Evolutionary conservation across 2,329 filamentous ascomycete genomes (phyloP), one percentile per base, ranked within the genome.

Genomic region (Penicillium digitatum): DNA sequence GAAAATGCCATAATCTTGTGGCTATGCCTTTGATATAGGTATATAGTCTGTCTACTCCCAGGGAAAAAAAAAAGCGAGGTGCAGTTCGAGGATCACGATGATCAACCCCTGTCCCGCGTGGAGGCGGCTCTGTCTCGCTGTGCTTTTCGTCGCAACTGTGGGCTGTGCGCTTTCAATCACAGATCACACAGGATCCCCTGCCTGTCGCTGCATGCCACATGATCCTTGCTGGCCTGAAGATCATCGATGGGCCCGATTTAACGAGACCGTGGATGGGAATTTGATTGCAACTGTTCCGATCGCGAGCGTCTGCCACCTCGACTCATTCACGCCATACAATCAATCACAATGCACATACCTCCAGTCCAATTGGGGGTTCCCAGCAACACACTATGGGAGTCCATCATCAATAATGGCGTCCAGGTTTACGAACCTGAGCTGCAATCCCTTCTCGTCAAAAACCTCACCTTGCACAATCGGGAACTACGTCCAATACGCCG

Each of bases 211-310:
- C 38, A 44, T 57, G 20, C 57, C 54, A 2, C 47, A 56, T n/a
- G 57, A 60, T n/a, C 14, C 48, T 1, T 60, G 57, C 14, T 60
- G 57, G 57, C 57, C 57, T 4, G n/a, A 29, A 3, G 20, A 32
- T 2, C 2, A 31, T 3, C 24, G 14, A 10, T 60, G 57, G 55
- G 26, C 46, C 3, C n/a, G 14, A 1, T 58, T 60, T 32, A 60
- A 60, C 27, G 27, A 42, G 14, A 55, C 55, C 2, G 49, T 60
- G n/a, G 18, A 34, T 6, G 48, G 52, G 14, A 47, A 43, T 18
- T 51, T 60, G 16, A 49, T 60, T 1, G 37, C 46, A 2, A 58
- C 55, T 8, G 31, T 53, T n/a, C 57, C 57, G 1, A 43, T 57
- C 9, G 57, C 48, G 20, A 55, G 44, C 8, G 45, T 53, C 4